Conservation (phyloP, 352 stramenopile species). For the Globisporangium iwayamae region DNA sequence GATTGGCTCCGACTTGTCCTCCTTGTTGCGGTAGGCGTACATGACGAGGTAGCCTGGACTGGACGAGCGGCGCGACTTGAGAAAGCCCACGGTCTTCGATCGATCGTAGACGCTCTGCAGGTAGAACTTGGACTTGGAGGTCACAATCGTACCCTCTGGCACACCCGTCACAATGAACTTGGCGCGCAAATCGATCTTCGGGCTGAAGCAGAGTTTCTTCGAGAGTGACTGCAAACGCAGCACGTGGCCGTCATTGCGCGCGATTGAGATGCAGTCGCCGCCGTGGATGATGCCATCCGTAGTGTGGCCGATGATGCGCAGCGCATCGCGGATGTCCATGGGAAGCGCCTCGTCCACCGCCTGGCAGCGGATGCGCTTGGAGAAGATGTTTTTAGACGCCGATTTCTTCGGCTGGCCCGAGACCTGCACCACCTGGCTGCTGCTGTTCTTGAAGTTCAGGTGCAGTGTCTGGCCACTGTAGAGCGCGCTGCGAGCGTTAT, state of each 20-base stretch:
- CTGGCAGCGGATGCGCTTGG: slow-evolving; percentile 45
- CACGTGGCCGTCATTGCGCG: slow-evolving; percentile 48
- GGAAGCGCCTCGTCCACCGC: slow-evolving; percentile 25
- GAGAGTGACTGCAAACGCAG: slow-evolving; percentile 59
- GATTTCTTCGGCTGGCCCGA: slow-evolving; percentile 37
- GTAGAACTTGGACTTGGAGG: slow-evolving; percentile 66
- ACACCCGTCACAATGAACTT: slow-evolving; percentile 71
- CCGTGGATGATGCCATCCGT: slow-evolving; percentile 48
- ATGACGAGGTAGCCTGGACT: slow-evolving; percentile 50
- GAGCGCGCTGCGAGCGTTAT: slow-evolving; percentile 23
- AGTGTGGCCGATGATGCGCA: slow-evolving; percentile 61
- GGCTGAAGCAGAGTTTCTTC: slow-evolving; percentile 63
- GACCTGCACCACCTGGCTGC: slow-evolving; percentile 37
- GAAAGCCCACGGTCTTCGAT: slow-evolving; percentile 58
- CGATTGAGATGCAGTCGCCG: slow-evolving; percentile 59
- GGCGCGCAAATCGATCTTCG: slow-evolving; percentile 56
- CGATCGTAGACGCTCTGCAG: slow-evolving; percentile 67
- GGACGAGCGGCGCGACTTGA: slow-evolving; percentile 34
- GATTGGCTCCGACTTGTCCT: slow-evolving; percentile 58
- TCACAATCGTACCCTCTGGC: slow-evolving; percentile 53
- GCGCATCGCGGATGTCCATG: slow-evolving; percentile 37
- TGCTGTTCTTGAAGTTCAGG: slow-evolving; percentile 46
- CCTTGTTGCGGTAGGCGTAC: slow-evolving; percentile 45
- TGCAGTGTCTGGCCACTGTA: slow-evolving; percentile 57
- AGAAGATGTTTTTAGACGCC: slow-evolving; percentile 44